Conservation (phyloP, 441 rosid species). For the Euphorbia celastroides region DNA sequence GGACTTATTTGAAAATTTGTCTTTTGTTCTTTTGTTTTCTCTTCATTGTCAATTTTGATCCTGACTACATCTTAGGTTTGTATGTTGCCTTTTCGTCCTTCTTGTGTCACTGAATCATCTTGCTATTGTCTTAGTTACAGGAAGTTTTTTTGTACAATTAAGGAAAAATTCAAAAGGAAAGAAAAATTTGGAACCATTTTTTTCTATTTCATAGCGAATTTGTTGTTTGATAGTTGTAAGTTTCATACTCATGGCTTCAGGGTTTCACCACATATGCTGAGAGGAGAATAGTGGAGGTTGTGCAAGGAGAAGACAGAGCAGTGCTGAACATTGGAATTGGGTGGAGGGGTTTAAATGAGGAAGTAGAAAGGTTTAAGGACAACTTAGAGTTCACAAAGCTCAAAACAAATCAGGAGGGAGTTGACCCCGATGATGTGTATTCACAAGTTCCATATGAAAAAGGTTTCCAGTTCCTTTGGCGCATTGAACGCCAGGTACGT, state of each 20-base stretch:
- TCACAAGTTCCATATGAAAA: slow-evolving; percentile 91
- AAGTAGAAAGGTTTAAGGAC: slow-evolving; percentile 77
- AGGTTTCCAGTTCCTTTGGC: slow-evolving; percentile 82
- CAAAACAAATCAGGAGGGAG: slow-evolving; percentile 70
- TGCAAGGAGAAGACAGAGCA: slow-evolving; percentile 83
- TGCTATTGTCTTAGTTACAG: neutral
- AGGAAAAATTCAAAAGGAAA: neutral
- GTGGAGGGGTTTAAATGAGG: slow-evolving; percentile 76
- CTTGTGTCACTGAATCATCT: neutral
- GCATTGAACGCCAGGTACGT: slow-evolving; percentile 85
- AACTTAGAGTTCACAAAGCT: slow-evolving; percentile 84
- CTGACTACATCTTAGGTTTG: neutral
- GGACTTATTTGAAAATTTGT: neutral
- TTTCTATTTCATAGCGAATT: neutral
- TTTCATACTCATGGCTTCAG: slow-evolving; percentile 29
- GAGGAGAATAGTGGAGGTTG: slow-evolving; percentile 89
- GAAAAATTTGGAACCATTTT: neutral
- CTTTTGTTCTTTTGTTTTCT: neutral
- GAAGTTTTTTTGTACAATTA: neutral
- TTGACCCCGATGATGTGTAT: slow-evolving; percentile 75
- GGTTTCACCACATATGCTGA: slow-evolving; percentile 93
- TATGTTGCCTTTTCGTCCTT: neutral
- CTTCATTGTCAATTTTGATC: neutral
- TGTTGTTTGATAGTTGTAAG: neutral
- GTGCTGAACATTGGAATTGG: slow-evolving; percentile 77